Base-by-base conservation (phyloP, 2,329 filamentous ascomycete species). In the Penicillium sp. region DNA sequence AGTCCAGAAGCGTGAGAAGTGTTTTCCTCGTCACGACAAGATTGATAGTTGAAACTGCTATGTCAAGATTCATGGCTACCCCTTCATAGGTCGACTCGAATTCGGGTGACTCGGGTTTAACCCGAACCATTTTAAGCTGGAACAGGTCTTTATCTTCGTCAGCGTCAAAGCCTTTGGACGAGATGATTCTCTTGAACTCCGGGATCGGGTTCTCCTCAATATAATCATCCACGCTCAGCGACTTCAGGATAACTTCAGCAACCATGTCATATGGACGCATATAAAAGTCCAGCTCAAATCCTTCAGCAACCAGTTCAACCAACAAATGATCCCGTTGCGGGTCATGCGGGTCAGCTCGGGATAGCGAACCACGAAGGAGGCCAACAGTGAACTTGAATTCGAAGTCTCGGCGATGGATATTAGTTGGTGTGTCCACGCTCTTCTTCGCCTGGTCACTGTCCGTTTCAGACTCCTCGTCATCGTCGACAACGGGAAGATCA, bases 141-240 rank as follows among this genome's bases (percentile, higher is more conserved):
- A 99, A 90, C 11, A 99, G 82, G 63, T 95, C 84, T 58, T 85
- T 91, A 56, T 89, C 84, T 57, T 90, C 86, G 55, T 89, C 84
- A 42, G 87, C 74, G 52, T 81, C 77, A 38, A 80, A 82, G 26
- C 88, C 85, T 67, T 96, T 93, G 1, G 94, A 97, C 0, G 92
- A 96, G n/a, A 99, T 85, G 47, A 99, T 95, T 26, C 93, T 93
- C 74, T 94, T 96, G 79, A 99, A 99, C 67, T 97, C 93, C 7
- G 88, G 87, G 19, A 90, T 78, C 0, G 91, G 86, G 50, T 93
- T 88, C 61, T 94, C 80, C 62, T 90, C 93, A 8, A 99, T 93
- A 68, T 97, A 92, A 68, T 99, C 94, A 66, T 97, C 93, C 3
- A 99, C 85, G 0, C 88, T 90, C 16, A 99, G 79, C 1, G 91